Percentiles rank a stretch among this genome's conserved stretches.
These are phyloP conservation scores for Tetrapisispora arboricola DNA, from an alignment of 805 yeast species.

Conservation along the genomic window DNA sequence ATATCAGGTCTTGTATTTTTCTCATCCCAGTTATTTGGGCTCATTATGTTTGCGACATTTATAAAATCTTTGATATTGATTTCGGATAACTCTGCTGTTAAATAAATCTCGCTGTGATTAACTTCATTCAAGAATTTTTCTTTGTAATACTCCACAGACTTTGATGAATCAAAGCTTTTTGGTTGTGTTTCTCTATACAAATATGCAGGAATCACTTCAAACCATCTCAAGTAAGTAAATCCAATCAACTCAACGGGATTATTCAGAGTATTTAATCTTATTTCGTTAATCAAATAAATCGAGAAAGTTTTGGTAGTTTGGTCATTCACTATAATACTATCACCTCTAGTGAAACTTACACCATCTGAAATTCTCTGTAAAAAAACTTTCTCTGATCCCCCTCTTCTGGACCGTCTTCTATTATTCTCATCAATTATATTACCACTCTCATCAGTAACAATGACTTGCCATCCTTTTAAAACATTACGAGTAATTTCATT, in stretches of 20 bases:
- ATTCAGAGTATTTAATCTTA: conserved; percentile 36
- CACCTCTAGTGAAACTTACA: conserved; percentile 40
- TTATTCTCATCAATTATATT: conserved; percentile 12
- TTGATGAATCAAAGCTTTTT: conserved; percentile 10
- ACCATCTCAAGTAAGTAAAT: conserved; percentile 33
- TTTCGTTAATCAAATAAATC: conserved; percentile 39
- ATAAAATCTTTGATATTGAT: conserved; percentile 34
- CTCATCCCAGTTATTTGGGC: conserved; percentile 23
- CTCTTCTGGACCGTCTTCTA: conserved; percentile 11
- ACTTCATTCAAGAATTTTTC: conserved; percentile 12
- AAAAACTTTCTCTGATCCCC: conserved; percentile 4
- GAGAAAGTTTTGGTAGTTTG: conserved; percentile 24
- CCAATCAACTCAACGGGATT: conserved; percentile 39
- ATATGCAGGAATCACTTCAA: conserved; percentile 27
- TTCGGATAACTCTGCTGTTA: conserved; percentile 39
- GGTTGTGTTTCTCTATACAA: conserved; percentile 17
- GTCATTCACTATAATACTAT: conserved; percentile 34
- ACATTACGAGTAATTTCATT: neutral
- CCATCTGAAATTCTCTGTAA: conserved; percentile 37
- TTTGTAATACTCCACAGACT: conserved; percentile 6
- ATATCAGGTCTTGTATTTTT: conserved; percentile 16
- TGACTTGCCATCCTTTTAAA: conserved; percentile 19
- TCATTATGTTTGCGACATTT: conserved; percentile 35
- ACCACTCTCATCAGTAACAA: conserved; percentile 22
- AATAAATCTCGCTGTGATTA: conserved; percentile 37